Conservation (phyloP, 176 grass and related monocot genomes). For the Rhipidocladum racemiflorum region DNA sequence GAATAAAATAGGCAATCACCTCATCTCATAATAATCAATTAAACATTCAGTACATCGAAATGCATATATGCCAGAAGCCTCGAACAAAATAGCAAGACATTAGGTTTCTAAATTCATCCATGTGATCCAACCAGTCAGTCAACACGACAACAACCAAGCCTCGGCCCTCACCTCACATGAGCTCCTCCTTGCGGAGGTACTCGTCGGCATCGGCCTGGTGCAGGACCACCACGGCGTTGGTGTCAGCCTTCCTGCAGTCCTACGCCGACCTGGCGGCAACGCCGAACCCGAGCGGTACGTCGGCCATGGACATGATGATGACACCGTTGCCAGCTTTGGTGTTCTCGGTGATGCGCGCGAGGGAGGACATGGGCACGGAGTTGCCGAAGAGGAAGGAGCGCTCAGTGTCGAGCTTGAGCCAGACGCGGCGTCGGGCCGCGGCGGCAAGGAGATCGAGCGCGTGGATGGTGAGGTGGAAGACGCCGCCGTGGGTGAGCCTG, state of each 20-base stretch:
- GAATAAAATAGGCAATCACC: no score
- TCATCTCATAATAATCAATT: no score
- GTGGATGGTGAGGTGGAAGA: no score
- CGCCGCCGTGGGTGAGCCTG: no score
- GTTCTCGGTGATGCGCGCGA: slow-evolving; percentile 87
- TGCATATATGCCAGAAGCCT: background rate
- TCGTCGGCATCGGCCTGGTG: slow-evolving; percentile 73
- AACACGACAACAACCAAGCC: no score
- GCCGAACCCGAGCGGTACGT: slow-evolving; percentile 78
- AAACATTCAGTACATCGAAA: no score
- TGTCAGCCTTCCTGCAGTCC: slow-evolving; percentile 80
- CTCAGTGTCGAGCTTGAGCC: slow-evolving; percentile 83
- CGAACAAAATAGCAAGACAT: background rate
- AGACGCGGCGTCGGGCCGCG: slow-evolving; percentile 87
- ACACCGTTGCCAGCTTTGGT: slow-evolving; percentile 68
- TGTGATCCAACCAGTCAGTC: background rate
- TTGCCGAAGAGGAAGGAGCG: slow-evolving; percentile 87
- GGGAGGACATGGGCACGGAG: slow-evolving; percentile 75
- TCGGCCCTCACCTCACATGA: no score
- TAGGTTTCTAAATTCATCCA: background rate
- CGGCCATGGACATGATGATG: slow-evolving; percentile 79
- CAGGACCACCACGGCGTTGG: slow-evolving; percentile 70
- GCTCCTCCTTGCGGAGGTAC: slow-evolving; percentile 78
- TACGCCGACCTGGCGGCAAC: slow-evolving; percentile 64
- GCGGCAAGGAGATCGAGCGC: no score